Evolutionary conservation across 352 stramenopile species (phyloP), one percentile per base, ranked within the genome.

Genomic region (Sclerospora graminicola): DNA sequence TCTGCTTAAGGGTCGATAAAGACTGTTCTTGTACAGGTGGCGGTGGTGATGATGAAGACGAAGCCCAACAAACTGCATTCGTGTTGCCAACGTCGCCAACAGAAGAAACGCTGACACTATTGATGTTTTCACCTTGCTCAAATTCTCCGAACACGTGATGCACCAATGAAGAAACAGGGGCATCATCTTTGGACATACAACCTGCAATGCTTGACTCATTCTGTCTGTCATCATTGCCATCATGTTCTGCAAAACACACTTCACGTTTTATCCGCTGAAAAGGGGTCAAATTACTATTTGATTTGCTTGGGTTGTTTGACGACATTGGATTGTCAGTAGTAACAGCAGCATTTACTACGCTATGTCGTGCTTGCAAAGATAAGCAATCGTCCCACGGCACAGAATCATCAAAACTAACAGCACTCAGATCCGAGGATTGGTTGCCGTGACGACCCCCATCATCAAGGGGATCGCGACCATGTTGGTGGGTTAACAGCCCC

Each of bases 401-500:
- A 19, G 81, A 89, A 53, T 92, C 78, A 35, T 88, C 67, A 24
- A 90, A 66, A 45, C 81, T 92, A 24, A 89, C 54, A 19, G 74
- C 78, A 21, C 78, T 89, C 5, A 84, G 47, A 13, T 89, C 72
- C 0, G 75, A 87, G 31, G 53, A 57, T 14, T 42, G 15, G 10
- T 68, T 36, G 3, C 50, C 48, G 7, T 48, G 47, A 19, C 51
- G 34, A 28, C 50, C 36, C 2, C 48, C 33, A 10, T 51, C 54
- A 37, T 35, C 47, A 40, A 64, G 69, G 28, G 54, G n/a, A n/a
- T n/a, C n/a, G n/a, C n/a, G 49, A 35, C 48, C 51, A 13, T 48
- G 53, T 40, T 54, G 23, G 9, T 51, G 35, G 21, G 53, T 43
- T 8, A 26, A 46, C 15, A 45, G 46, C 33, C 37, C 41, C 9